phyloP scores from a whole-genome alignment of 2,329 filamentous ascomycete genomes.

The Ophiostoma perfectum region DNA sequence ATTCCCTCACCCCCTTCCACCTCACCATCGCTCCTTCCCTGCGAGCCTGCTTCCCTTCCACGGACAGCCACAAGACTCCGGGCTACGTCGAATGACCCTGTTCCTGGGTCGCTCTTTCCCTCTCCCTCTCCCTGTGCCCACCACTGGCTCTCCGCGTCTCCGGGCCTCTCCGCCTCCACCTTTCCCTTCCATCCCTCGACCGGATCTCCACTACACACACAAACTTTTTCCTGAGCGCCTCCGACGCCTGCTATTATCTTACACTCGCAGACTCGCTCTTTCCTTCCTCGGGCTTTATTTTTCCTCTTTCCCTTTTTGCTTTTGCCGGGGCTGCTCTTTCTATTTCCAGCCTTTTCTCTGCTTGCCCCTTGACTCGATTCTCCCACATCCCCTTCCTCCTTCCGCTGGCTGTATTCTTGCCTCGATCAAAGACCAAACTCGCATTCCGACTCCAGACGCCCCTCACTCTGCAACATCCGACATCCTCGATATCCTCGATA shows the following conservation, averaged over 20 bases:
- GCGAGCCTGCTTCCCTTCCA: background rate
- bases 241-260: conserved; percentile 4
- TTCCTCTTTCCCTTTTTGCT: conserved; percentile 12
- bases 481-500: no score
- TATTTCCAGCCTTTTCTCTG: conserved; percentile 11
- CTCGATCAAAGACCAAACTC: no score
- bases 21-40: conserved; percentile 15
- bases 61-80: conserved; percentile 4
- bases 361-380: background rate
- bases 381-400: background rate
- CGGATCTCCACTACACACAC: conserved; percentile 19
- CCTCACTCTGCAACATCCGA: background rate
- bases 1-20: conserved; percentile 18
- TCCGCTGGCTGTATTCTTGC: no score
- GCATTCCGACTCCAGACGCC: background rate
- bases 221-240: conserved; percentile 14
- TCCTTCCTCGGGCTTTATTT: conserved; percentile 9
- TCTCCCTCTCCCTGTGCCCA: conserved; percentile 11
- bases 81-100: background rate
- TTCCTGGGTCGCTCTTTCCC: background rate
- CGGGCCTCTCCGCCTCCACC: conserved; percentile 25
- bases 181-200: conserved; percentile 13
- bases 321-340: conserved; percentile 19
- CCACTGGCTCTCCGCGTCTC: conserved; percentile 22
- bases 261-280: background rate